Evolutionary conservation across 345 rosid genomes (phyloP), one percentile per base, ranked within the genome.

Genomic region (Salix arbutifolia): DNA sequence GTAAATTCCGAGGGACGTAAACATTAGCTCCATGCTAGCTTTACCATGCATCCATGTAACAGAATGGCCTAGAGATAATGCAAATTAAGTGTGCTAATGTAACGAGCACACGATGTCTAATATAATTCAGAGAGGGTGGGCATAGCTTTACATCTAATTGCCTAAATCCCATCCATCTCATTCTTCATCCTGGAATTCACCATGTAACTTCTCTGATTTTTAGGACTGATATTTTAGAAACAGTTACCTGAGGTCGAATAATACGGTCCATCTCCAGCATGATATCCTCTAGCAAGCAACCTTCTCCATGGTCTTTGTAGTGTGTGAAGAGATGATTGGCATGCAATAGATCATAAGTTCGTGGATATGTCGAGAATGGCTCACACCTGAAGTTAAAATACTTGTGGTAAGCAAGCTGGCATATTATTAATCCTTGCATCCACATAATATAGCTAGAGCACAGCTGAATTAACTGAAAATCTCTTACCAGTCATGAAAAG

Each of bases 231-330:
- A 40, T 52, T 72, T 23, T 4, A 2, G 23, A 52, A 64, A 56
- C 74, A 71, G 12, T 40, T 88, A 94, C 98, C 97, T 88, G 91
- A 71, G 98, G 97, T 28, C 97, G 90, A 79, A 87, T 50, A 31
- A 96, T 80, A 42, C 91, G 94, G 82, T 96, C 99, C 90, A 96
- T 92, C 90, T 96, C 99, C 83, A 96, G 87, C 89, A 96, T 80
- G 61, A 92, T 82, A 79, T 91, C 97, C 85, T 96, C 98, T 72
- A 93, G 73, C 73, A 76, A 75, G 84, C 99, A 92, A 83, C 89
- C 89, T 80, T 88, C 89, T 46, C 84, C 88, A 17, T 53, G 73
- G 67, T 81, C 85, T 75, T 85, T 78, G 74, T 91, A 88, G 64
- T 85, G 91, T 74, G 91, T 80, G 77, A 96, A 86, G 53, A 93